Evolutionary conservation across 305 asterid species (phyloP).

Genomic region (Stenogyne calaminthoides): DNA sequence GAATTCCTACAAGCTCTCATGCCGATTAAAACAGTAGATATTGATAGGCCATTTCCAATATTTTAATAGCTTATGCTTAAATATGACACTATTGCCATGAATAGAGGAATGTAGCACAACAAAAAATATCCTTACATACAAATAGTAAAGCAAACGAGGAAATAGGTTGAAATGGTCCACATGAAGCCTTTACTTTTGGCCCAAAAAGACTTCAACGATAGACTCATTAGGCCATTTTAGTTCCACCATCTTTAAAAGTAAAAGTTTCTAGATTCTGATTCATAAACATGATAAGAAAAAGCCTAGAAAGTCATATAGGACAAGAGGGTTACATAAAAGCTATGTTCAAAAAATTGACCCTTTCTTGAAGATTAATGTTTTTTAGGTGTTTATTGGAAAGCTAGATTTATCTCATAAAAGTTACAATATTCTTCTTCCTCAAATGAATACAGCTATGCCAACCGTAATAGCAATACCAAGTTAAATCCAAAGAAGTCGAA

Average conservation of each 20-base stretch:
- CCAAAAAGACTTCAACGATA: conserved; percentile 18
- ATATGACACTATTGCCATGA: not conserved
- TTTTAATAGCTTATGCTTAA: not conserved
- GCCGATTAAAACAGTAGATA: not conserved
- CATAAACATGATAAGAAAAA: conserved; percentile 17
- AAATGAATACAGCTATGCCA: not conserved
- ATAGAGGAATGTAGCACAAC: not conserved
- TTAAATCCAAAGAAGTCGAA: not conserved
- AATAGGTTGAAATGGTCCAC: conserved; percentile 24
- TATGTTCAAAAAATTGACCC: conserved; percentile 8
- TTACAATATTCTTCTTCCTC: not conserved
- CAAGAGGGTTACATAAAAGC: conserved; percentile 6
- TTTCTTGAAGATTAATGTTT: conserved; percentile 7
- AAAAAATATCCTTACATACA: not conserved
- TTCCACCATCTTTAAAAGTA: conserved; percentile 5
- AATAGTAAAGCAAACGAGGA: conserved; percentile 17
- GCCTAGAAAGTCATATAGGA: not conserved
- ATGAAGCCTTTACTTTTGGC: conserved; percentile 19
- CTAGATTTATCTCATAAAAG: conserved; percentile 6
- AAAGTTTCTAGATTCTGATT: conserved; percentile 14
- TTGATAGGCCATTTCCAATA: not conserved
- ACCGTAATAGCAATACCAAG: not conserved
- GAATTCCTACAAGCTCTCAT: not conserved
- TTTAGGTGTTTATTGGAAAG: conserved; percentile 30
- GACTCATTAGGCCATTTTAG: conserved; percentile 8